Conservation (phyloP, 148 eudicot species). For the Selenicereus undatus region DNA sequence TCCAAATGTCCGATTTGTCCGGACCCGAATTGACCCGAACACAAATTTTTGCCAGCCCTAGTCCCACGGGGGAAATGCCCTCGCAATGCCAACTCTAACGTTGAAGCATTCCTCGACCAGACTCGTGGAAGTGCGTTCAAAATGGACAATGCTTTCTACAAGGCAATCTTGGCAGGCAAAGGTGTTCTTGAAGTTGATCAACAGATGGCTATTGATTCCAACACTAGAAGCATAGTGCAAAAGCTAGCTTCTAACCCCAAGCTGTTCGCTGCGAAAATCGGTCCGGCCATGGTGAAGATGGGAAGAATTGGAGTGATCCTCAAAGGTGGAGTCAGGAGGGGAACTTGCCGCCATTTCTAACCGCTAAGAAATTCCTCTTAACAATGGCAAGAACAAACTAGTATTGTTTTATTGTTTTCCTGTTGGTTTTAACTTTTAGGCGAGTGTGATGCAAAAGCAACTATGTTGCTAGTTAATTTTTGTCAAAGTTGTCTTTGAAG, state of each 20-base stretch:
- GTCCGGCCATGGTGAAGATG: conserved; percentile 5
- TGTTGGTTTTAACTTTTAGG: neutral
- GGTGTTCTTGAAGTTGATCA: conserved; percentile 54
- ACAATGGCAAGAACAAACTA: no score
- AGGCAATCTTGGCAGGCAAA: conserved; percentile 22
- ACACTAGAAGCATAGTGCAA: conserved; percentile 32
- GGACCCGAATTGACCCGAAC: no score
- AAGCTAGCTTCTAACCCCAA: conserved; percentile 1
- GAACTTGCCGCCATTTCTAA: neutral
- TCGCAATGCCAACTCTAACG: neutral
- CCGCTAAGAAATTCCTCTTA: neutral
- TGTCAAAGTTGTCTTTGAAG: no score
- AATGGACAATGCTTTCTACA: conserved; percentile 47
- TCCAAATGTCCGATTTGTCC: no score
- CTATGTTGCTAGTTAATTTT: no score
- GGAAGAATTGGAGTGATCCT: neutral
- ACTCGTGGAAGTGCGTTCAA: conserved; percentile 20
- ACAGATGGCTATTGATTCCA: conserved; percentile 35
- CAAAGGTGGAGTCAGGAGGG: neutral
- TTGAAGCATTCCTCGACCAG: conserved; percentile 41
- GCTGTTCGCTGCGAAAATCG: neutral
- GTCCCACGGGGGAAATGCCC: conserved; percentile 37
- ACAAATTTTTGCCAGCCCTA: no score
- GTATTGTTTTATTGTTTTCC: neutral
- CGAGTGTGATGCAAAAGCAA: no score